Percentiles rank a stretch among this genome's conserved stretches.
Conservation (phyloP, 371 early-diverging fungal genomes). For the Apophysomyces trapeziformis region DNA sequence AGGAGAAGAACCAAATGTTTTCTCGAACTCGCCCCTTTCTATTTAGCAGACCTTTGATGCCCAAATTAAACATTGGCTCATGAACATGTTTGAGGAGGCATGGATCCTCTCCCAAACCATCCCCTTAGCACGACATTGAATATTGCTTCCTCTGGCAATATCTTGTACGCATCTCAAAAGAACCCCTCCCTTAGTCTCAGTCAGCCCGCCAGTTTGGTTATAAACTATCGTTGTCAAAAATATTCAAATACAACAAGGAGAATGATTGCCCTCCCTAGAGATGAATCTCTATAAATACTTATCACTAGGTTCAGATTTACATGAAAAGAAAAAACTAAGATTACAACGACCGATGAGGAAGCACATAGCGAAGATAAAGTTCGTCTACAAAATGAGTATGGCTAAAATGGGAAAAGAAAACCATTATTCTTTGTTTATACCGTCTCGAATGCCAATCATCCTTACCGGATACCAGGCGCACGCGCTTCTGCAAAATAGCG, state of each 20-base stretch:
- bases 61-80: conserved; percentile 8
- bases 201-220: background rate
- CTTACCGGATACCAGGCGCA: conserved; percentile 70
- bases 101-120: conserved; percentile 2
- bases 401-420: conserved; percentile 29
- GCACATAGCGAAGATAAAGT: conserved; percentile 62
- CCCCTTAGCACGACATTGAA: conserved; percentile 5
- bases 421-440: background rate
- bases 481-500: conserved; percentile 63
- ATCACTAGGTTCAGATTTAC: background rate
- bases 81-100: conserved; percentile 4
- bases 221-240: background rate
- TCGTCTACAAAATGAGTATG: conserved; percentile 71
- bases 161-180: background rate
- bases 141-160: background rate
- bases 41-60: conserved; percentile 7
- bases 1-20: conserved; percentile 7
- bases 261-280: background rate
- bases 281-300: background rate
- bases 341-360: conserved; percentile 27
- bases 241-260: conserved; percentile 3
- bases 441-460: too few relatives aligned
- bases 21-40: conserved; percentile 1
- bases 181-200: too few relatives aligned
- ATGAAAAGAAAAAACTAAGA: background rate